These are phyloP conservation scores for Venturia carpophila DNA, from an alignment of 2,329 filamentous ascomycete species.

Conservation along the genomic window DNA sequence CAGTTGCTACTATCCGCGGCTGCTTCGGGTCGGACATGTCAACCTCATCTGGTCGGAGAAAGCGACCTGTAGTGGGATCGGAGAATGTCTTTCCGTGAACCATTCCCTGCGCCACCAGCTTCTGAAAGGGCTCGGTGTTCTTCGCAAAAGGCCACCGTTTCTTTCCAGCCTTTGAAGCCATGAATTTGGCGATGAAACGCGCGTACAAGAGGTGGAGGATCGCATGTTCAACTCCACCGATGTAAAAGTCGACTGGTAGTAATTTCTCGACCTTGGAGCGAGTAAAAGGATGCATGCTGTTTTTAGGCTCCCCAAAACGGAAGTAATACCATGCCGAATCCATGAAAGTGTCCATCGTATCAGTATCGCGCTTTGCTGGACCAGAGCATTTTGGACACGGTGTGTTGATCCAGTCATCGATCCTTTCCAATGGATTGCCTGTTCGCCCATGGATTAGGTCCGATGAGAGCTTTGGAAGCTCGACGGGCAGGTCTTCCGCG, in stretches of 20 bases:
- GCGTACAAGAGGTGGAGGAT: slow-evolving; percentile 85
- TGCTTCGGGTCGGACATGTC: slow-evolving; percentile 50
- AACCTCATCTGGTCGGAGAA: slow-evolving; percentile 69
- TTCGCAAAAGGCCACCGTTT: slow-evolving; percentile 34
- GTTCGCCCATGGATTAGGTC: slow-evolving; percentile 61
- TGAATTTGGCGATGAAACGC: slow-evolving; percentile 83
- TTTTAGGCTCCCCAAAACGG: slow-evolving; percentile 66
- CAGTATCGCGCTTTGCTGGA: slow-evolving; percentile 71
- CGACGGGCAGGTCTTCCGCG: slow-evolving; percentile 65
- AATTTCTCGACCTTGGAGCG: slow-evolving; percentile 46
- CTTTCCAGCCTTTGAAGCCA: slow-evolving; percentile 46
- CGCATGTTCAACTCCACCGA: slow-evolving; percentile 84
- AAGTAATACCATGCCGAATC: slow-evolving; percentile 94
- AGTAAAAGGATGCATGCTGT: slow-evolving; percentile 54
- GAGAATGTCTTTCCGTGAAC: slow-evolving; percentile 80
- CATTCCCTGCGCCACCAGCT: slow-evolving; percentile 86
- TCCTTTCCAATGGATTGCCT: slow-evolving; percentile 69
- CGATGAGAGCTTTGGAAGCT: slow-evolving; percentile 59
- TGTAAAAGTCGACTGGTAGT: slow-evolving; percentile 78
- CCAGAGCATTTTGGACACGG: slow-evolving; percentile 65
- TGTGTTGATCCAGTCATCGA: slow-evolving; percentile 66
- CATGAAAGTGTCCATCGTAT: slow-evolving; percentile 95
- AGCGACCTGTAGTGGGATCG: slow-evolving; percentile 65
- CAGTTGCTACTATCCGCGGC: slow-evolving; percentile 56
- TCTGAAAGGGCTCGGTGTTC: slow-evolving; percentile 63